Conservation (phyloP, 2,329 filamentous ascomycete species). For the Fusarium redolens region DNA sequence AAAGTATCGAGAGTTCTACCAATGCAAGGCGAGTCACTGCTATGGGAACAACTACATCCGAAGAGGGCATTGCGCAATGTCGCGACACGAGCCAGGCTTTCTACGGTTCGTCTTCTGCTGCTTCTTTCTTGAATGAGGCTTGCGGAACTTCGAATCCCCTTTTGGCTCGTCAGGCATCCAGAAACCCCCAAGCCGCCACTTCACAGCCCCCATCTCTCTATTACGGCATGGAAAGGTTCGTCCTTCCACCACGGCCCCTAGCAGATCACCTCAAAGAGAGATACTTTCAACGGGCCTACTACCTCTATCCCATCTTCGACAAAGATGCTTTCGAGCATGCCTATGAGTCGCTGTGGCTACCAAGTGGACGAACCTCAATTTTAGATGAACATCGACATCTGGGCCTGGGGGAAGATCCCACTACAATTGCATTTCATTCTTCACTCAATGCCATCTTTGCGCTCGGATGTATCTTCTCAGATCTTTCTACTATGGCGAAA, state of each 20-base stretch:
- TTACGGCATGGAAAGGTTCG: background rate
- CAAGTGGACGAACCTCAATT: background rate
- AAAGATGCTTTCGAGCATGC: background rate
- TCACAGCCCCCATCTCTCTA: background rate
- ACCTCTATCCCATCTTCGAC: background rate
- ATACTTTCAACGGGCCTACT: background rate
- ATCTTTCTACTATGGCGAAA: background rate
- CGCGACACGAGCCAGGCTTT: background rate
- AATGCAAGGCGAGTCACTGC: background rate
- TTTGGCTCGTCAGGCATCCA: background rate
- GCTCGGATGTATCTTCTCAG: background rate
- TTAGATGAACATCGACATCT: background rate
- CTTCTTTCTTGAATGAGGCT: background rate
- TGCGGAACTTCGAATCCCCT: background rate
- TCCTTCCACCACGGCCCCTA: background rate
- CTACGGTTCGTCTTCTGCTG: background rate
- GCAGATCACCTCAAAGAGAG: background rate
- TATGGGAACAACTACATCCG: background rate
- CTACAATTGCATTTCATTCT: background rate
- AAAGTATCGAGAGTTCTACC: background rate
- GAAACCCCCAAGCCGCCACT: background rate
- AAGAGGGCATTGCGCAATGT: no score
- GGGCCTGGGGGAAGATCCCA: background rate
- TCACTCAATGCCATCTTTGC: background rate
- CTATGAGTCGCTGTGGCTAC: background rate